Evolutionary conservation across 176 grass and related monocot species (phyloP).

Genomic region (Ensete ventricosum): DNA sequence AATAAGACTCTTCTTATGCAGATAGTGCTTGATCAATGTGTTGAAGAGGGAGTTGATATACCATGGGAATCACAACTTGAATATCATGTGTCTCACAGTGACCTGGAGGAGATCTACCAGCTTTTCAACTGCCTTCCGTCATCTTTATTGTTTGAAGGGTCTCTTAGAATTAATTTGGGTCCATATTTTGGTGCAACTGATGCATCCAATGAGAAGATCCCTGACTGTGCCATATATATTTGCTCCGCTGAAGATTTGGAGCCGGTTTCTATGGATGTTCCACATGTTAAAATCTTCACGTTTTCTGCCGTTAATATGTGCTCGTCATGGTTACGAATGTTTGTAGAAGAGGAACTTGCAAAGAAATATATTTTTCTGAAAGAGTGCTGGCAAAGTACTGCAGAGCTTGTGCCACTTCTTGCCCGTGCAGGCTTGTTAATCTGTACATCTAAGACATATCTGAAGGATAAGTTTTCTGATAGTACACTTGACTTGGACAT

Average conservation of each 20-base stretch:
- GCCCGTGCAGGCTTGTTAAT: conserved; percentile 60
- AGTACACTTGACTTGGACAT: conserved; percentile 37
- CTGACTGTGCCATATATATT: conserved; percentile 56
- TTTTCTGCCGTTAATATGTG: conserved; percentile 36
- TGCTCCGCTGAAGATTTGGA: conserved; percentile 68
- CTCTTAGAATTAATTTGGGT: conserved; percentile 59
- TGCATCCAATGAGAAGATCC: conserved; percentile 12
- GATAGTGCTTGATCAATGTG: conserved; percentile 77
- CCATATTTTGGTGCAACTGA: conserved; percentile 24
- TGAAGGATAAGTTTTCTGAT: conserved; percentile 28
- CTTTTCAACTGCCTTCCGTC: conserved; percentile 58
- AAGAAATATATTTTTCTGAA: conserved; percentile 73
- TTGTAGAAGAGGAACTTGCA: conserved; percentile 65
- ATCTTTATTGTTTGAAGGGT: conserved; percentile 49
- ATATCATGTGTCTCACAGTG: conserved; percentile 64
- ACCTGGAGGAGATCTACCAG: conserved; percentile 37
- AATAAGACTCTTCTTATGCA: conserved; percentile 32
- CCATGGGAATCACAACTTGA: conserved; percentile 88
- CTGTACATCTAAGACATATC: conserved; percentile 28
- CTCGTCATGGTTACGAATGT: conserved; percentile 52
- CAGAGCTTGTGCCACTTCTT: conserved; percentile 61
- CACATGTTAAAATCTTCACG: conserved; percentile 63
- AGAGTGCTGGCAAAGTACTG: conserved; percentile 67
- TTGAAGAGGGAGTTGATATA: conserved; percentile 37
- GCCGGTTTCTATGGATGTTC: conserved; percentile 52